Evolutionary conservation across 1,139 yeast species (phyloP).

Genomic region (Kodamaea arcana): DNA sequence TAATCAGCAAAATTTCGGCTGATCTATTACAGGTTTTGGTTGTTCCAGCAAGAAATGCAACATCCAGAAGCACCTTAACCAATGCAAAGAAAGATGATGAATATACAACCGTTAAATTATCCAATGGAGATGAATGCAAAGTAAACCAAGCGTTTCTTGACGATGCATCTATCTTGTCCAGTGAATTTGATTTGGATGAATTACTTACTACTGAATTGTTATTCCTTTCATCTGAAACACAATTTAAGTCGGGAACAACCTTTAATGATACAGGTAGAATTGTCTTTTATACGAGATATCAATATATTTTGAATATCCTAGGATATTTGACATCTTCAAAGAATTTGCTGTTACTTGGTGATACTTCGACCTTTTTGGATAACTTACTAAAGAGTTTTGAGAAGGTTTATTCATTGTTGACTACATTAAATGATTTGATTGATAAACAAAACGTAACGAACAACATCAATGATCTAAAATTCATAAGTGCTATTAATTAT

Average conservation of each 20-base stretch:
- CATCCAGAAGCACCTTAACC: conserved; percentile 47
- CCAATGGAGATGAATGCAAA: conserved; percentile 56
- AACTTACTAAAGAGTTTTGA: conserved; percentile 52
- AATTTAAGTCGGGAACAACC: conserved; percentile 48
- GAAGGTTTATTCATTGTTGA: conserved; percentile 52
- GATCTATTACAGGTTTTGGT: conserved; percentile 50
- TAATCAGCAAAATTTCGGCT: conserved; percentile 25
- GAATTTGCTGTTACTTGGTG: conserved; percentile 23
- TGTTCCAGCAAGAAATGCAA: conserved; percentile 50
- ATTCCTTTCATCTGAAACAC: conserved; percentile 37
- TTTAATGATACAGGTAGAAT: conserved; percentile 67
- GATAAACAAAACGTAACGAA: conserved; percentile 56
- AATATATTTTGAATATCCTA: conserved; percentile 66
- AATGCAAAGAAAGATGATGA: conserved; percentile 24
- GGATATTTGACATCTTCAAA: conserved; percentile 47
- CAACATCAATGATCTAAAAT: conserved; percentile 39
- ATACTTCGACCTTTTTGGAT: conserved; percentile 24
- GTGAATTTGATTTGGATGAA: conserved; percentile 39
- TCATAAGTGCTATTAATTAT: conserved; percentile 52
- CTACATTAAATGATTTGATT: conserved; percentile 55
- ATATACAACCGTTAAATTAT: conserved; percentile 47
- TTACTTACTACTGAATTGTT: conserved; percentile 34
- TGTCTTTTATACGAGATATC: conserved; percentile 65
- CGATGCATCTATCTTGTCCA: conserved; percentile 55
- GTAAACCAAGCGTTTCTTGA: conserved; percentile 58